phyloP scores from a whole-genome alignment of 1,139 yeast species.

The Yamadazyma trypodendri region DNA sequence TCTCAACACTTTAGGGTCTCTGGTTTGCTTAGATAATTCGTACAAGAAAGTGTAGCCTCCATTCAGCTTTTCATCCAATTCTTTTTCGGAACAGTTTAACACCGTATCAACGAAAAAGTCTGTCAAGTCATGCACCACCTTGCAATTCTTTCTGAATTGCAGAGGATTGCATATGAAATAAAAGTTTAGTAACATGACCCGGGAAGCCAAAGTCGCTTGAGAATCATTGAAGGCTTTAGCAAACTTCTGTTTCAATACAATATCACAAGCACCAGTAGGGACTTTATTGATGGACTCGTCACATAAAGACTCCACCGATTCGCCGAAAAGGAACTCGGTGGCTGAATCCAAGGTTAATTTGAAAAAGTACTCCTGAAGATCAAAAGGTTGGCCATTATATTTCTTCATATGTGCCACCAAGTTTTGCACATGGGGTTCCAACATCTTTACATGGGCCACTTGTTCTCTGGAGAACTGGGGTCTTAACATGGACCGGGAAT shows the following conservation, averaged over 20 bases:
- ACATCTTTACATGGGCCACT: slow-evolving; percentile 44
- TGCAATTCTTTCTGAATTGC: slow-evolving; percentile 6
- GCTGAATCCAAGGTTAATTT: slow-evolving; percentile 50
- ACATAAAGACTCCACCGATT: slow-evolving; percentile 38
- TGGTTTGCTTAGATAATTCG: slow-evolving; percentile 42
- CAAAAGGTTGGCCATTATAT: slow-evolving; percentile 24
- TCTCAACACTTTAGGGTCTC: slow-evolving; percentile 38
- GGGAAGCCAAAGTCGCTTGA: slow-evolving; percentile 26
- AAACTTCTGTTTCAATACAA: slow-evolving; percentile 19
- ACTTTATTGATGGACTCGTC: slow-evolving; percentile 27
- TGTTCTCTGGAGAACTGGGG: slow-evolving; percentile 59
- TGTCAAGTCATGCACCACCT: slow-evolving; percentile 12
- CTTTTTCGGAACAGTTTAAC: slow-evolving; percentile 20
- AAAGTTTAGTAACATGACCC: slow-evolving; percentile 26
- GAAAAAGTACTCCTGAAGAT: slow-evolving; percentile 38
- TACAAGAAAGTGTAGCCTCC: slow-evolving; percentile 40
- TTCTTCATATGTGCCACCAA: slow-evolving; percentile 32
- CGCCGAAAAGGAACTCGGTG: slow-evolving; percentile 53
- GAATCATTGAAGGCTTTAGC: slow-evolving; percentile 21
- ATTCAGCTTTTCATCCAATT: slow-evolving; percentile 32
- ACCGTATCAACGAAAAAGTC: slow-evolving; percentile 26
- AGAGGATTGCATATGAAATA: slow-evolving; percentile 21
- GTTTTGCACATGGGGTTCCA: slow-evolving; percentile 45
- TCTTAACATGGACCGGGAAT: slow-evolving; percentile 53
- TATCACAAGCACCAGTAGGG: slow-evolving; percentile 18